Base-by-base conservation (phyloP, 306 rosid genomes). In the Cucumis melo region DNA sequence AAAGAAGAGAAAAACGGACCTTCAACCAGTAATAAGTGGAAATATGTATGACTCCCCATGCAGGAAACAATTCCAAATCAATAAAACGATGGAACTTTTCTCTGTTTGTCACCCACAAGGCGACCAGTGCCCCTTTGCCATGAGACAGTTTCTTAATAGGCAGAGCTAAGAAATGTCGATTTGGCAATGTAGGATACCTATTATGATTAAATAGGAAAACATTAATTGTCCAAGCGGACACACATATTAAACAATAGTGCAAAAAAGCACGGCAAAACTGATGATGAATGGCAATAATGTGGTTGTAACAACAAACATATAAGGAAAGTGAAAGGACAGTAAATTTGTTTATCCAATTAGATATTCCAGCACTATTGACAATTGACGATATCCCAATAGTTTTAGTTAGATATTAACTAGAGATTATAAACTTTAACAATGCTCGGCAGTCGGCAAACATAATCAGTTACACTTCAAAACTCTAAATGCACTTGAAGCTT, bases 51-150 rank as follows among this genome's bases (percentile, higher is more conserved):
- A 91, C 97, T 80, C 96, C 97, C 98, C 97, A 93, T 0, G 94
- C 79, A 77, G 96, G 89, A 80, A 93, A 93, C 56, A 93, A 87
- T 85, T 91, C 98, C 63, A 81, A 77, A 85, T 90, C 96, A 39
- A 91, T 92, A 78, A 93, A 93, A 83, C 83, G 44, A 14, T 90
- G 96, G 72, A 89, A 83, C 82, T 93, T 93, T 87, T 93, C 97
- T 82, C 96, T 91, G 81, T 91, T 93, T 79, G 98, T 93, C 65
- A 91, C 94, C 98, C 98, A 93, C 72, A 93, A 87, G 56, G 94
- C 96, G 20, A 93, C 82, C 63, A 93, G 89, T 24, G 94, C 96
- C 78, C 97, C 98, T 67, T 90, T 80, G 0, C 80, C 78, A 80
- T 90, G 97, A 79, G 90, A 83, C 51, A 93, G 87, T 79, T 87